phyloP scores from a whole-genome alignment of 2,329 filamentous ascomycete genomes.

The Tolypocladium ovalisporum region DNA sequence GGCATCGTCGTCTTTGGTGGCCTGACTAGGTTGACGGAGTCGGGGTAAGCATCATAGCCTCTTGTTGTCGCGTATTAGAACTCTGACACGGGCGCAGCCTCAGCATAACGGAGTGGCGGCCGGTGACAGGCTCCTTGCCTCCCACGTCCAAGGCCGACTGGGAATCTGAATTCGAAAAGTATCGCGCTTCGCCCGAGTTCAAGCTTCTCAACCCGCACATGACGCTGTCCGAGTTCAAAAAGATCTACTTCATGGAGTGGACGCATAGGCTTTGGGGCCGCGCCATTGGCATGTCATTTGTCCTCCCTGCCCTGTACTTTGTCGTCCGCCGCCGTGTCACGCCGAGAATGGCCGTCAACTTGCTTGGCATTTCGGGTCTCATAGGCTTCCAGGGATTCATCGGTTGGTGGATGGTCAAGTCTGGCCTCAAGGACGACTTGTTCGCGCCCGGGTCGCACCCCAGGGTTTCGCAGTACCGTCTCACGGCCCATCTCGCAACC shows the following conservation, averaged over 20 bases:
- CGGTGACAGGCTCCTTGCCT: constrained; percentile 84
- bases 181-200: constrained; percentile 87
- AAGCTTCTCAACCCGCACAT: constrained; percentile 86
- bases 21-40: constrained; percentile 87
- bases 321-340: constrained; percentile 71
- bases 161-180: constrained; percentile 89
- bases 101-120: constrained; percentile 98
- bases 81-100: constrained; percentile 41
- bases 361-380: constrained; percentile 73
- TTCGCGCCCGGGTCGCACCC: constrained; percentile 87
- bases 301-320: constrained; percentile 82
- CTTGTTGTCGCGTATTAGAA: background rate
- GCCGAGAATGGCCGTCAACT: constrained; percentile 61
- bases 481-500: constrained; percentile 79
- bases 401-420: constrained; percentile 99
- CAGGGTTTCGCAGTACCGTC: constrained; percentile 85
- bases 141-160: constrained; percentile 71
- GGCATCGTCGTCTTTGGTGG: constrained; percentile 95
- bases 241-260: constrained; percentile 99
- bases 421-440: constrained; percentile 87
- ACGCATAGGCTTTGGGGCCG: constrained; percentile 89
- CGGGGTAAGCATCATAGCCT: constrained; percentile 51
- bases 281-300: constrained; percentile 80
- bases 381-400: constrained; percentile 94
- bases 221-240: constrained; percentile 88